Evolutionary conservation across 2,329 filamentous ascomycete genomes (phyloP).

Genomic region (Albifimbria verrucaria): DNA sequence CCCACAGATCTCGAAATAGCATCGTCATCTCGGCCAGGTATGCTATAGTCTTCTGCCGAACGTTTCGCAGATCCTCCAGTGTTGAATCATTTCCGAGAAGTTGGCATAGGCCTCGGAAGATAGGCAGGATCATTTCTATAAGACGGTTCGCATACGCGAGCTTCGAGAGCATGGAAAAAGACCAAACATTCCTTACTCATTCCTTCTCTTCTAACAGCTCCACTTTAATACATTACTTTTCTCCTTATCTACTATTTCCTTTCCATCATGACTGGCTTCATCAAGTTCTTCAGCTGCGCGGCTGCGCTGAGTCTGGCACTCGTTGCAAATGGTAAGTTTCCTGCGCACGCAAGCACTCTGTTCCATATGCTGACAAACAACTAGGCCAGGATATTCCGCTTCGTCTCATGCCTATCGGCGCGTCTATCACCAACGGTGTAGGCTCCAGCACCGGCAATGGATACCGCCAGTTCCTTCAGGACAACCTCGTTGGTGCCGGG

Average conservation of each 20-base stretch:
- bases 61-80: no score
- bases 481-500: conserved; percentile 25
- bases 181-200: no score
- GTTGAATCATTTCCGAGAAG: no score
- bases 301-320: not conserved
- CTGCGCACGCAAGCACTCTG: not conserved
- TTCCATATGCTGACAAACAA: not conserved
- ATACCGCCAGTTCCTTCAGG: conserved; percentile 31
- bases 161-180: no score
- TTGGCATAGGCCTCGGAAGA: no score
- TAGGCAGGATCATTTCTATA: no score
- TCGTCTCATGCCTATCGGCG: conserved; percentile 34
- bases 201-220: not conserved
- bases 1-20: no score
- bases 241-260: not conserved
- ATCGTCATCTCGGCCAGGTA: no score
- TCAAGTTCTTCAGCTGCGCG: not conserved
- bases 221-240: not conserved
- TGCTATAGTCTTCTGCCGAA: no score
- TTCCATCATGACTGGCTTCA: not conserved
- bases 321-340: not conserved
- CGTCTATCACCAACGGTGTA: conserved; percentile 33
- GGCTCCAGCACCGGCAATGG: conserved; percentile 30
- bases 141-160: no score
- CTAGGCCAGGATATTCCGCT: conserved; percentile 2